phyloP scores from a whole-genome alignment of 1,284 basidiomycete species.

The Ceratobasidium sp. region DNA sequence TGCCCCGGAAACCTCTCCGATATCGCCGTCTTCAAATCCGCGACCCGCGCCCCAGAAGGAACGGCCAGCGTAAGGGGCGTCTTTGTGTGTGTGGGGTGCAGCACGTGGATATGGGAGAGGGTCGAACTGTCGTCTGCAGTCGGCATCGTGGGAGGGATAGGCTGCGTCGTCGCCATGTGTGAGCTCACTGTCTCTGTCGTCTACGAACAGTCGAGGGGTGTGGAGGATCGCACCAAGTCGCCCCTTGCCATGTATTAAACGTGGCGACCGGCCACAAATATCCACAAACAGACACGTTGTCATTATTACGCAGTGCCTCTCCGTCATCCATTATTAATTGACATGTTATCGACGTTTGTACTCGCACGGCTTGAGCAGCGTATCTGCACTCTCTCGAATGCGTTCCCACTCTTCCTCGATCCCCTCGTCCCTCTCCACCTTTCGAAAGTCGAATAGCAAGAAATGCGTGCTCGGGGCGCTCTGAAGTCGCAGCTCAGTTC shows the following conservation, averaged over 20 bases:
- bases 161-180: constrained; percentile 17
- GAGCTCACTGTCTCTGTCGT: background rate
- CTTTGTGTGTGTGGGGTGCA: constrained; percentile 31
- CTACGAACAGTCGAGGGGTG: background rate
- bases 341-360: constrained; percentile 88
- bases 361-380: constrained; percentile 90
- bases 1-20: constrained; percentile 70
- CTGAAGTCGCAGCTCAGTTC: constrained; percentile 59
- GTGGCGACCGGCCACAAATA: constrained; percentile 28
- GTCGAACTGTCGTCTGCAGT: constrained; percentile 6
- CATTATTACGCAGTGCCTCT: constrained; percentile 36
- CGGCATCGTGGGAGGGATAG: background rate
- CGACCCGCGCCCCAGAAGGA: constrained; percentile 64
- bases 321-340: constrained; percentile 19
- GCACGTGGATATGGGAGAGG: constrained; percentile 29
- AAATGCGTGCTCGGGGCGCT: constrained; percentile 90
- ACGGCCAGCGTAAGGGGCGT: constrained; percentile 56
- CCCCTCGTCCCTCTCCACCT: constrained; percentile 66
- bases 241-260: constrained; percentile 35
- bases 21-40: constrained; percentile 77
- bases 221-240: constrained; percentile 26
- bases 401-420: constrained; percentile 74
- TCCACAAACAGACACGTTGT: constrained; percentile 44
- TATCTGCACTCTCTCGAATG: constrained; percentile 69
- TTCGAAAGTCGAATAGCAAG: constrained; percentile 86